Percentiles rank a stretch among this genome's conserved stretches.
Evolutionary conservation across 805 yeast genomes (phyloP).

Genomic region (Ogataea henricii): DNA sequence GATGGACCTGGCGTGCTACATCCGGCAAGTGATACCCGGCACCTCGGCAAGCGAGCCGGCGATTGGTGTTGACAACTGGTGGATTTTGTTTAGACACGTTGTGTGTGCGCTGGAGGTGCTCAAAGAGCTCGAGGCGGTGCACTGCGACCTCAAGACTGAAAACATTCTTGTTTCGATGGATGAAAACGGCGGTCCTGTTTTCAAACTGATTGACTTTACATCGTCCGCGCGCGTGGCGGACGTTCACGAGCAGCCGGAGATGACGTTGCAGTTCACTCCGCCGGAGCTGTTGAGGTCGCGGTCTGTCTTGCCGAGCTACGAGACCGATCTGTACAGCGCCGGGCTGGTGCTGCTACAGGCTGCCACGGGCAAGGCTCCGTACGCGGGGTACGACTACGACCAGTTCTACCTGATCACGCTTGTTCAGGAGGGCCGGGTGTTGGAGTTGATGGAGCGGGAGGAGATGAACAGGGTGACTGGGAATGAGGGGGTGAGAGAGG

Average conservation of each 20-base stretch:
- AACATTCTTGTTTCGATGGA: constrained; percentile 38
- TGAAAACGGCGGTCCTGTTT: constrained; percentile 27
- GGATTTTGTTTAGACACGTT: constrained; percentile 33
- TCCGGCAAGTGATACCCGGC: constrained; percentile 10
- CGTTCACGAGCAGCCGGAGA: constrained; percentile 28
- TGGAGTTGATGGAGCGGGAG: constrained; percentile 35
- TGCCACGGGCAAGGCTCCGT: constrained; percentile 50
- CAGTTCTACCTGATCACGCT: constrained; percentile 35
- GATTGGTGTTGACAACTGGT: constrained; percentile 34
- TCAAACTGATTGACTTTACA: constrained; percentile 52
- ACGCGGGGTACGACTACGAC: constrained; percentile 31
- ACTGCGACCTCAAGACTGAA: constrained; percentile 51
- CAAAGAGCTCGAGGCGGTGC: constrained; percentile 37
- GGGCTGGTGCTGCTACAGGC: constrained; percentile 48
- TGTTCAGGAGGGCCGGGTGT: constrained; percentile 35
- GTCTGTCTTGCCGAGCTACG: constrained; percentile 31
- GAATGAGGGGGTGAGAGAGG: constrained; percentile 17
- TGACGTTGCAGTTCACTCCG: constrained; percentile 47
- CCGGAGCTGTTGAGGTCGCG: constrained; percentile 43
- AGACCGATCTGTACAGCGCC: constrained; percentile 47
- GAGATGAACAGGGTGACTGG: constrained; percentile 26
- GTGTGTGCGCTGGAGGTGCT: constrained; percentile 30
- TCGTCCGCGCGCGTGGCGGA: constrained; percentile 35
- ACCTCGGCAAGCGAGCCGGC: constrained; percentile 8
- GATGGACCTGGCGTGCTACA: constrained; percentile 28